A percentile compares a stretch with the other conserved stretches of the same genome.
Evolutionary conservation across 2,329 filamentous ascomycete genomes (phyloP).

Genomic region (Ceratocystis smalleyi): DNA sequence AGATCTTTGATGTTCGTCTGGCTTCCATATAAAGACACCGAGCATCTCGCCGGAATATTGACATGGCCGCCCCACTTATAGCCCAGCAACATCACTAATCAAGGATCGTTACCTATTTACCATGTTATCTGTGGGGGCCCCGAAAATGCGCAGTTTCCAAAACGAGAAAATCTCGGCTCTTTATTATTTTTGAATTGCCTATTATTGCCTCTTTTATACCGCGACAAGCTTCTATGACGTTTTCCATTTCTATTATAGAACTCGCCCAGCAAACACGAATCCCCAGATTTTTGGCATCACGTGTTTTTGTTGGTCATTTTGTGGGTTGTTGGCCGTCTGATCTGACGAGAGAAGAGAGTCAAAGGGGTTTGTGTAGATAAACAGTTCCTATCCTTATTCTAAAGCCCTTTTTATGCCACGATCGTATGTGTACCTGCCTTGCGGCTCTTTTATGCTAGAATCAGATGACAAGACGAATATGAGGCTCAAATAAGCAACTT

Average conservation of each 20-base stretch:
- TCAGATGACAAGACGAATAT: too few relatives aligned
- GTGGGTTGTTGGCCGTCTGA: neutral
- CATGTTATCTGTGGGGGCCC: neutral
- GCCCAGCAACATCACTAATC: neutral
- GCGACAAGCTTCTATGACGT: neutral
- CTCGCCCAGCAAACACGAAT: neutral
- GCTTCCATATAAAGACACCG: conserved; percentile 9
- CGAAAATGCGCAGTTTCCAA: neutral
- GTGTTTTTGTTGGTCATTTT: neutral
- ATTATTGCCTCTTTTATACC: neutral
- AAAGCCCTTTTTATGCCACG: neutral
- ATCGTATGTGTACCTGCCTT: neutral
- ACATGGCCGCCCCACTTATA: neutral
- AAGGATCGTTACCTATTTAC: neutral
- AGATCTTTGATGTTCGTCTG: neutral
- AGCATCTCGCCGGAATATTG: conserved; percentile 15
- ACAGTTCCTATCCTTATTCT: too few relatives aligned
- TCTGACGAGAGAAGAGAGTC: neutral
- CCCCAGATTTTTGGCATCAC: neutral
- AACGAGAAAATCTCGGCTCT: neutral
- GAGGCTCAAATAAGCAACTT: too few relatives aligned
- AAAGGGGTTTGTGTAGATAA: too few relatives aligned
- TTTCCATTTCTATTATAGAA: neutral
- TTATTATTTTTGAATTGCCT: neutral
- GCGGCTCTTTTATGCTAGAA: neutral